These are phyloP conservation scores for sorghum (Sorghum bicolor) DNA, from an alignment of 176 grass and related monocot species.

Conservation along the genomic window DNA sequence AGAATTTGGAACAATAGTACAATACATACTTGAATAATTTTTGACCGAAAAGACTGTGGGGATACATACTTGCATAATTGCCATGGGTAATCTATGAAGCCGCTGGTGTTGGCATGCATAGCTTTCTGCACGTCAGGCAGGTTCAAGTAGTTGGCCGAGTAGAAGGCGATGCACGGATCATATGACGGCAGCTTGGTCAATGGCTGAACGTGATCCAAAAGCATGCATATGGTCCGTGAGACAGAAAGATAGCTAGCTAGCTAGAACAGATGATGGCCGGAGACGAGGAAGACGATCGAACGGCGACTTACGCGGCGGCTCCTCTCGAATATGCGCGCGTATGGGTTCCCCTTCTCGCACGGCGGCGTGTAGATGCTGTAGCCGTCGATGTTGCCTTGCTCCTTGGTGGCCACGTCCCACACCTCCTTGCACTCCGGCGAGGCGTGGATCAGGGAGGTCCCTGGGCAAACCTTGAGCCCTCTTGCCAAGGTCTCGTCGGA, in stretches of 20 bases:
- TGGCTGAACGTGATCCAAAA: neutral
- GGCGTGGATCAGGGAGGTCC: neutral
- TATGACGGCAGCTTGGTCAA: neutral
- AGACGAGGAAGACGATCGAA: too few relatives aligned
- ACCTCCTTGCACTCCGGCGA: neutral
- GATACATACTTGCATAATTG: neutral
- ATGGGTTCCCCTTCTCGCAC: neutral
- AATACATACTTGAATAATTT: too few relatives aligned
- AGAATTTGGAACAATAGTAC: neutral
- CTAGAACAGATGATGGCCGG: too few relatives aligned
- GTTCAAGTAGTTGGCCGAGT: neutral
- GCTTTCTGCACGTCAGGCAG: slow-evolving; percentile 16
- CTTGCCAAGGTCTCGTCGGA: neutral
- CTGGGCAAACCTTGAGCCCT: neutral
- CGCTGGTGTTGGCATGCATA: slow-evolving; percentile 6
- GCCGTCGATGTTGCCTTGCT: neutral
- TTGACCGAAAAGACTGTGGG: too few relatives aligned
- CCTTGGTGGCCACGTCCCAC: neutral
- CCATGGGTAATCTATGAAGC: neutral
- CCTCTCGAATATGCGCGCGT: neutral
- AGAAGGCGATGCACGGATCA: neutral
- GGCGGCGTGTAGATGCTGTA: slow-evolving; percentile 1
- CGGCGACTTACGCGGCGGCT: neutral
- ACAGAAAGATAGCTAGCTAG: too few relatives aligned
- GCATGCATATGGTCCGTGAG: too few relatives aligned